A percentile compares a stretch with the other conserved stretches of the same genome.
Evolutionary conservation across 2,329 filamentous ascomycete genomes (phyloP).

Genomic region (Phyllosticta ampelicida): DNA sequence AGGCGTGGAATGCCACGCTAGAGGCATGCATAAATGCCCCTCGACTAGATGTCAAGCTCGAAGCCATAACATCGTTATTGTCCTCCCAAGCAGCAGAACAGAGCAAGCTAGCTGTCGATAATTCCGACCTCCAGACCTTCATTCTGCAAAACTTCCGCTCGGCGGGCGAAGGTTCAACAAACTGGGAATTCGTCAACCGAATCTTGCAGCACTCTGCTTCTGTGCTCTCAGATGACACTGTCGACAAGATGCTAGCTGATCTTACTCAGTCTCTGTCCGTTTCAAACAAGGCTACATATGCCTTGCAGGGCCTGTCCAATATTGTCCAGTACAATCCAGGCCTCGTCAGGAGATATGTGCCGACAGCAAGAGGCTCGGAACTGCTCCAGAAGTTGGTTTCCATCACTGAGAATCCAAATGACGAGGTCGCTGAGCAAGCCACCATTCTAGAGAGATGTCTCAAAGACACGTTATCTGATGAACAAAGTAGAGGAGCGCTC

Average conservation of each 20-base stretch:
- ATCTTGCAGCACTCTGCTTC: constrained; percentile 24
- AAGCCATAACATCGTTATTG: constrained; percentile 23
- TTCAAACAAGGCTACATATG: constrained; percentile 21
- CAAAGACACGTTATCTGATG: constrained; percentile 21
- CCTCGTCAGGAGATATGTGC: constrained; percentile 34
- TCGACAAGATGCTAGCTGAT: constrained; percentile 27
- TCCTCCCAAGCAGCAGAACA: constrained; percentile 26
- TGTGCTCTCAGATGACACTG: constrained; percentile 26
- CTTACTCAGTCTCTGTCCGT: constrained; percentile 30
- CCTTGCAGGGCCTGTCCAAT: constrained; percentile 36
- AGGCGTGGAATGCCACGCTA: constrained; percentile 22
- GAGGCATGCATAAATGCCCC: constrained; percentile 19
- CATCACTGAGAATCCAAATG: constrained; percentile 42
- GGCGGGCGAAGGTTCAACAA: constrained; percentile 21
- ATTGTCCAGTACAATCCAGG: constrained; percentile 31
- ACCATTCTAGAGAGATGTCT: constrained; percentile 27
- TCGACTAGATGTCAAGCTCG: constrained; percentile 20
- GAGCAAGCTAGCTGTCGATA: constrained; percentile 24
- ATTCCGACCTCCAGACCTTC: constrained; percentile 27
- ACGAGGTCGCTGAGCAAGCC: constrained; percentile 39
- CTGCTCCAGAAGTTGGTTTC: constrained; percentile 43
- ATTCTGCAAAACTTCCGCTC: constrained; percentile 20
- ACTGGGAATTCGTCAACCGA: constrained; percentile 28
- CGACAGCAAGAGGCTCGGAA: constrained; percentile 35
- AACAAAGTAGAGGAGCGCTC: constrained; percentile 28